Percentiles rank a stretch among this genome's conserved stretches.
These are phyloP conservation scores for Penicillium dipodomyicola DNA, from an alignment of 495 filamentous ascomycete genomes.

Conservation along the genomic window DNA sequence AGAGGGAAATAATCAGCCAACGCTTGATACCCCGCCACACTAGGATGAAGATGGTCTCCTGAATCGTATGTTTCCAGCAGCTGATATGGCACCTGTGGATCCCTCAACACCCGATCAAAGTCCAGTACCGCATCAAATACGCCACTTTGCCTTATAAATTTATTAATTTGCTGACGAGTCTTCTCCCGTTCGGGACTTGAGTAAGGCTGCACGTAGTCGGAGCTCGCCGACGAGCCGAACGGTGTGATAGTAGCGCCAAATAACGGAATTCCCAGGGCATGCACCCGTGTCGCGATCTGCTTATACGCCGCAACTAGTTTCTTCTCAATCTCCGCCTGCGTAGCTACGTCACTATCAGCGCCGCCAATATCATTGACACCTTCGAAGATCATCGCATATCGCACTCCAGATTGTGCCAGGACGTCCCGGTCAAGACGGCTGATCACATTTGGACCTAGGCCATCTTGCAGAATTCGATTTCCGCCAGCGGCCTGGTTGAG, in stretches of 20 bases:
- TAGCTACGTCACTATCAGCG: conserved; percentile 41
- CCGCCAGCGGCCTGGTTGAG: conserved; percentile 74
- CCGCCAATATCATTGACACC: conserved; percentile 72
- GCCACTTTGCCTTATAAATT: conserved; percentile 58
- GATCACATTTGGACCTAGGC: conserved; percentile 61
- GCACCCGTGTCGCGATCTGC: conserved; percentile 57
- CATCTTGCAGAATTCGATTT: conserved; percentile 62
- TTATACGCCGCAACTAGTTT: conserved; percentile 55
- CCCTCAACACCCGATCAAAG: conserved; percentile 57
- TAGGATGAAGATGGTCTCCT: conserved; percentile 72
- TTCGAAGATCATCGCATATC: conserved; percentile 67
- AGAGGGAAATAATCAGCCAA: conserved; percentile 62
- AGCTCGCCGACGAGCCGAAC: conserved; percentile 48
- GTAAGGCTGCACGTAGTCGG: conserved; percentile 42
- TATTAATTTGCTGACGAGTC: conserved; percentile 59
- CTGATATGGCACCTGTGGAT: conserved; percentile 43
- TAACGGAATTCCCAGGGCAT: conserved; percentile 52
- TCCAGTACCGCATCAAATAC: conserved; percentile 63
- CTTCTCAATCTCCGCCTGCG: conserved; percentile 51
- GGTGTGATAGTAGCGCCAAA: conserved; percentile 70
- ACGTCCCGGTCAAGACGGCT: conserved; percentile 64
- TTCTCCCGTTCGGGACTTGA: conserved; percentile 53
- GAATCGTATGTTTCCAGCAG: conserved; percentile 56
- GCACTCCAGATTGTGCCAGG: conserved; percentile 53
- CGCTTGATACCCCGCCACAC: conserved; percentile 59